Percentiles rank a stretch among this genome's conserved stretches.
These are phyloP conservation scores for Aplosporella prunicola DNA, from an alignment of 2,329 filamentous ascomycete genomes.

Conservation along the genomic window DNA sequence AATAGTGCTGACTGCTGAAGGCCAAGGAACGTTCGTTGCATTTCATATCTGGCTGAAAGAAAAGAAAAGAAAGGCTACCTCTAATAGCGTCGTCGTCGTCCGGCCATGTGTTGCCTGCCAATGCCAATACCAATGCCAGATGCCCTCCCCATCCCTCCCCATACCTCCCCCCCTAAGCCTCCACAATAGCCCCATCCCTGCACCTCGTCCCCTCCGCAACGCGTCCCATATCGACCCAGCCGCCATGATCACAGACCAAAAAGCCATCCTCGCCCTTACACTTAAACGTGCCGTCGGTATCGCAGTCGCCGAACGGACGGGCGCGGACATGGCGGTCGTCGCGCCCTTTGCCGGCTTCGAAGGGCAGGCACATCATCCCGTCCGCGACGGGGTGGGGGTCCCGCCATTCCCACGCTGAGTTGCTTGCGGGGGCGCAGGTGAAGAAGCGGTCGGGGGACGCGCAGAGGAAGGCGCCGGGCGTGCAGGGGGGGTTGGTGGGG, in stretches of 20 bases:
- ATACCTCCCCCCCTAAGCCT: neutral
- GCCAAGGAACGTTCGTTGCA: too few species aligned
- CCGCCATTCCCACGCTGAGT: slow-evolving; percentile 22
- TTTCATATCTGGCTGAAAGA: too few species aligned
- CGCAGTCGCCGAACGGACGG: slow-evolving; percentile 21
- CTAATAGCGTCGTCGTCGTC: too few species aligned
- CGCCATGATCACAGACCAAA: slow-evolving; percentile 6
- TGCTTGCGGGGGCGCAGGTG: slow-evolving; percentile 21
- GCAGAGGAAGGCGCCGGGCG: slow-evolving; percentile 33
- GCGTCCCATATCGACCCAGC: slow-evolving; percentile 11
- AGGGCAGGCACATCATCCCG: slow-evolving; percentile 29
- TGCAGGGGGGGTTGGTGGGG: slow-evolving; percentile 25
- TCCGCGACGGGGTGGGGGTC: slow-evolving; percentile 21
- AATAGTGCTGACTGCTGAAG: too few species aligned
- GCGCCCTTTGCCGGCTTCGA: slow-evolving; percentile 17
- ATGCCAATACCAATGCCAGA: too few species aligned
- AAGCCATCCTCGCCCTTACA: slow-evolving; percentile 12
- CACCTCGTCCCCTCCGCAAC: slow-evolving; percentile 11
- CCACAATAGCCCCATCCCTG: slow-evolving; percentile 6
- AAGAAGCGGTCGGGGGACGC: slow-evolving; percentile 23
- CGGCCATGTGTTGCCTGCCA: too few species aligned
- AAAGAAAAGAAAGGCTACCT: too few species aligned
- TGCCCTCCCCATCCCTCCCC: too few species aligned
- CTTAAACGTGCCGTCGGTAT: slow-evolving; percentile 13
- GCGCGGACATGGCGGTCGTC: slow-evolving; percentile 24